Percentiles rank a stretch among this genome's conserved stretches.
phyloP scores from a whole-genome alignment of 2,329 filamentous ascomycete species.

The Aspergillus caelatus region DNA sequence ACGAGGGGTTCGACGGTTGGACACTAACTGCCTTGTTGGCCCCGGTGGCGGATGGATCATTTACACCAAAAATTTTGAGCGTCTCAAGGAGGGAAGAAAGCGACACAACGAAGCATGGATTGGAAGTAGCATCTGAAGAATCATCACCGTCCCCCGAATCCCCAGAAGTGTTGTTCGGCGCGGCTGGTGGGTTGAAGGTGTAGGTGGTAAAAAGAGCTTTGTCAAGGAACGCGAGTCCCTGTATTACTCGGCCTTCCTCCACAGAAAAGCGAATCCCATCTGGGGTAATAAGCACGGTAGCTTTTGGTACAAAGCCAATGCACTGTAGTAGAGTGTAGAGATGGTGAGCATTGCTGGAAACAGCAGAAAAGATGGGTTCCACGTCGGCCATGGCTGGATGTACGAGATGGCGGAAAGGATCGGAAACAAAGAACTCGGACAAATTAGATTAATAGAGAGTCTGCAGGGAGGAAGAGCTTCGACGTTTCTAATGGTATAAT shows the following conservation, averaged over 20 bases:
- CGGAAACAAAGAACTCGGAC: constrained; percentile 15
- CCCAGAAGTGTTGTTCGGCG: constrained; percentile 22
- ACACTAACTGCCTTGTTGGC: constrained; percentile 31
- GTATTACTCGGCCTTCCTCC: constrained; percentile 87
- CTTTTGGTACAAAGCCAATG: constrained; percentile 63
- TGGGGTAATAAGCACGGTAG: constrained; percentile 73
- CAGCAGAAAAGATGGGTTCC: constrained; percentile 59
- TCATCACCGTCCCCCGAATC: constrained; percentile 42
- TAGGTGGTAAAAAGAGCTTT: constrained; percentile 88
- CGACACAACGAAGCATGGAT: constrained; percentile 82
- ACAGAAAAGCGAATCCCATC: constrained; percentile 86
- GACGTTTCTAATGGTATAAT: constrained; percentile 38
- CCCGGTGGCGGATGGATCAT: constrained; percentile 55
- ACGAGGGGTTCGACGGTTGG: constrained; percentile 44
- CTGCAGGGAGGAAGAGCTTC: constrained; percentile 24
- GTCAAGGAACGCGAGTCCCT: constrained; percentile 86
- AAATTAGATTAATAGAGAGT: constrained; percentile 19
- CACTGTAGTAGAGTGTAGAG: constrained; percentile 63
- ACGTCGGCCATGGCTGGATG: constrained; percentile 19
- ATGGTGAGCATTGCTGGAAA: constrained; percentile 64
- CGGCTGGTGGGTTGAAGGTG: constrained; percentile 60
- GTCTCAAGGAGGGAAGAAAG: constrained; percentile 87
- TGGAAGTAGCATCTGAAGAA: constrained; percentile 37
- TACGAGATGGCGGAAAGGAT: constrained; percentile 11
- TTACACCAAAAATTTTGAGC: constrained; percentile 89